These are phyloP conservation scores for California macrophylla DNA, from an alignment of 441 rosid genomes.

Conservation along the genomic window DNA sequence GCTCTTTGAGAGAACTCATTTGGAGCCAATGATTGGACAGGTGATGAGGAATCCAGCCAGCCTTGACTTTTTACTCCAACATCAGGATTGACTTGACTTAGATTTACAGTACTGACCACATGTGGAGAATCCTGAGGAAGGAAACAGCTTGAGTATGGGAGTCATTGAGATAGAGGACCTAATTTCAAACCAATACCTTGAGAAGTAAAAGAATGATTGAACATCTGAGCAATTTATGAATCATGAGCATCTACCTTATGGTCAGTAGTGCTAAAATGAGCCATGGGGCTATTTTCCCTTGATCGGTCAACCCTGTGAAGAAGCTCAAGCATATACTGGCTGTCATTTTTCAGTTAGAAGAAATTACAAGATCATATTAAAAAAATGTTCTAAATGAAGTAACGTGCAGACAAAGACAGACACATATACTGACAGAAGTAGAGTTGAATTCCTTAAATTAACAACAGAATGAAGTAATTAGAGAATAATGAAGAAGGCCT, in stretches of 20 bases:
- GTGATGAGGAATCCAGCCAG: neutral
- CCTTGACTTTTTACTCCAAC: neutral
- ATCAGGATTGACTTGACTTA: neutral
- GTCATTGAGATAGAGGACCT: neutral
- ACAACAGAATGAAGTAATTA: neutral
- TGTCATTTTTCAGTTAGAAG: neutral
- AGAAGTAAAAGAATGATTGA: conserved; percentile 41
- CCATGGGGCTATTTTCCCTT: conserved; percentile 33
- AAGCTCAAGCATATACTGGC: conserved; percentile 72
- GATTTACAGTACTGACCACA: neutral
- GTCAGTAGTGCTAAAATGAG: conserved; percentile 37
- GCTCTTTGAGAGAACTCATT: conserved; percentile 2
- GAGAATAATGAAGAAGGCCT: neutral
- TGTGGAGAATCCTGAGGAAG: conserved; percentile 10
- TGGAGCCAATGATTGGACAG: neutral
- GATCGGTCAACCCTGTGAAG: conserved; percentile 70
- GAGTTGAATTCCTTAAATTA: neutral
- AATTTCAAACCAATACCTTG: conserved; percentile 73
- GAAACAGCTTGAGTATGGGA: neutral
- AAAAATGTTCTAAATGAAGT: neutral
- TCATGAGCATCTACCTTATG: conserved; percentile 40
- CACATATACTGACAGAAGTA: neutral
- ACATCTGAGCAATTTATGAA: conserved; percentile 40
- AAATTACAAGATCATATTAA: neutral
- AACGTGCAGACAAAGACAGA: neutral